Conservation (phyloP, 306 rosid species). For the Oxytropis ochrocephala region DNA sequence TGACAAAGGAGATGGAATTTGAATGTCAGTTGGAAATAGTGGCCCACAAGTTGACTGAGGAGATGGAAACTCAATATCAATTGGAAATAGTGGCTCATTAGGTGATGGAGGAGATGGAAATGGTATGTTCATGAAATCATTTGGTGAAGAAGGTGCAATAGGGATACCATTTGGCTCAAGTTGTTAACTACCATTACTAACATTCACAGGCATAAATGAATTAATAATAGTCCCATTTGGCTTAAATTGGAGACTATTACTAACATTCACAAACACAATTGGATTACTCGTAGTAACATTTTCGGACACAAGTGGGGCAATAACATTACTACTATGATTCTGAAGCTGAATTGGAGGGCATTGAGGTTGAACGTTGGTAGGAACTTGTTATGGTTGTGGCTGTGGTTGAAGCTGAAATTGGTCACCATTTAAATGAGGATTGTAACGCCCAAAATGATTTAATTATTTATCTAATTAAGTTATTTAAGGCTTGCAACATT, state of each 20-base stretch:
- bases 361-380: constrained; percentile 12
- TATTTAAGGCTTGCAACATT: too few relatives aligned
- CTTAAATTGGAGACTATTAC: too few relatives aligned
- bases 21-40: too few relatives aligned
- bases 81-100: too few relatives aligned
- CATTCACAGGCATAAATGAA: background rate
- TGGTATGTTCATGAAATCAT: background rate
- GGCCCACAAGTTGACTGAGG: too few relatives aligned
- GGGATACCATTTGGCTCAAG: constrained; percentile 13
- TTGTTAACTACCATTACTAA: constrained; percentile 7
- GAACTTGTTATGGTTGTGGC: background rate
- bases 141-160: constrained; percentile 46
- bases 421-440: constrained; percentile 43
- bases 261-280: background rate
- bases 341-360: background rate
- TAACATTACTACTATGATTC: too few relatives aligned
- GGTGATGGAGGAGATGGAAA: background rate
- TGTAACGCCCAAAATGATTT: too few relatives aligned
- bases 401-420: constrained; percentile 17
- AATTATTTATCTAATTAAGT: too few relatives aligned
- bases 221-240: background rate
- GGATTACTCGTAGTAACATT: background rate
- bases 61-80: too few relatives aligned
- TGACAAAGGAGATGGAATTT: too few relatives aligned
- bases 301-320: too few relatives aligned